Percentiles rank a stretch among this genome's conserved stretches.
These are phyloP conservation scores for Dillenia turbinata DNA, from an alignment of 164 flowering plant species.

Conservation along the genomic window DNA sequence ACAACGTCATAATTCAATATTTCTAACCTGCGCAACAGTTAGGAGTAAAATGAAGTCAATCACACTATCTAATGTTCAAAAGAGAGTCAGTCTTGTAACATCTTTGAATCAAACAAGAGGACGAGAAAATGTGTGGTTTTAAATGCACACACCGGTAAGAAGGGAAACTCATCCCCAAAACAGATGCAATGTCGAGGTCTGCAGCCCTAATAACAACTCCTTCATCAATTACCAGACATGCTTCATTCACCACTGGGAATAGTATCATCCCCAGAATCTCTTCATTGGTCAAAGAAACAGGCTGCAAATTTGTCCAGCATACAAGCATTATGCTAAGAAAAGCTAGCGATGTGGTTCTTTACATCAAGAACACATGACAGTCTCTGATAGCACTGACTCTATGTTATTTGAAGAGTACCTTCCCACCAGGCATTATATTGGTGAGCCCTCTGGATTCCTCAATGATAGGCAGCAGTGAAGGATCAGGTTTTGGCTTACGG, in stretches of 20 bases:
- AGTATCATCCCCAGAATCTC: conserved; percentile 90
- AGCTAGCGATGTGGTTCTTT: too few relatives aligned
- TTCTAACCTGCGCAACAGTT: too few relatives aligned
- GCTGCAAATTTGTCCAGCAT: conserved; percentile 38
- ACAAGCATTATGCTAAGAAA: neutral
- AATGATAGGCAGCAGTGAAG: conserved; percentile 61
- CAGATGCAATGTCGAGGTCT: conserved; percentile 87
- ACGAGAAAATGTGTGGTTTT: neutral
- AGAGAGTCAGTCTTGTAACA: too few relatives aligned
- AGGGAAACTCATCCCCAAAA: conserved; percentile 98
- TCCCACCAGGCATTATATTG: conserved; percentile 81
- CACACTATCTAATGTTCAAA: too few relatives aligned
- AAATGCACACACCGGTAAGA: conserved; percentile 62
- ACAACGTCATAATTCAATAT: too few relatives aligned
- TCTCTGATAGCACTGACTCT: too few relatives aligned
- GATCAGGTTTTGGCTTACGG: conserved; percentile 85
- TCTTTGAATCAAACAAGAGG: neutral
- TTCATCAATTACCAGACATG: conserved; percentile 88
- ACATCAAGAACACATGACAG: too few relatives aligned
- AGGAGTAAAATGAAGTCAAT: too few relatives aligned
- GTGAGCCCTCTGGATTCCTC: conserved; percentile 64
- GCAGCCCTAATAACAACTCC: conserved; percentile 83
- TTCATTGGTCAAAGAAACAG: conserved; percentile 64
- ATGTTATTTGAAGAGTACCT: conserved; percentile 36
- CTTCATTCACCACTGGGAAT: conserved; percentile 96